Evolutionary conservation across 192 early-diverging fungal genomes (phyloP), one percentile per base, ranked within the genome.

Genomic region (Funneliformis geosporum): DNA sequence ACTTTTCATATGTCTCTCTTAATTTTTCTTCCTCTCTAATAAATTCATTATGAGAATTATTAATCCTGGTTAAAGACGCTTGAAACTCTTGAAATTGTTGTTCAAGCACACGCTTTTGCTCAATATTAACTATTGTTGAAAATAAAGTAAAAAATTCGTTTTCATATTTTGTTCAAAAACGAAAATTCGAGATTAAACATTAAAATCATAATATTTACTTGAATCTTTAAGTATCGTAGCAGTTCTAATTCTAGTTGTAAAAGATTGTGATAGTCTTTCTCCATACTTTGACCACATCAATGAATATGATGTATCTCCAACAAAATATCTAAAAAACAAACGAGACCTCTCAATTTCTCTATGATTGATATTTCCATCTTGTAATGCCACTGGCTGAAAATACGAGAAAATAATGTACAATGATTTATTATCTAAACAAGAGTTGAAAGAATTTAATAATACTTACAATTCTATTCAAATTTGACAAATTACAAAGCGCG

Each of bases 401-500:
- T n/a, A 8, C 23, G 18, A 66, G 16, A 69, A 55, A 23, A 73
- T 7, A 43, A 1, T 43, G n/a, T n/a, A 68, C 14, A 39, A 21
- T 21, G 40, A 68, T 42, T 38, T 7, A 68, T 39, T 9, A 39
- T 39, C 18, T 2, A 33, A 33, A n/a, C 33, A 69, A 43, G 39
- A 66, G 5, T 18, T 10, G 11, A 25, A 66, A 12, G 10, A 69
- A 69, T 43, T 42, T 4, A 18, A 40, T 8, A 2, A 79, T 40
- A 74, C 85, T 80, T 55, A 87, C 85, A 21, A 92, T 86, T 14
- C 80, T 73, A 82, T 97, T 88, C 10, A 97, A 81, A 0, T 83
- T 70, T 33, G 86, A 84, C 68, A 87, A 82, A 42, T 87, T 75
- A 75, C 95, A 95, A 27, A 97, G 75, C 12, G 90, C 88, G 0